Conservation (phyloP, 179 eudicot genomes). For the Carnegiea gigantea region DNA sequence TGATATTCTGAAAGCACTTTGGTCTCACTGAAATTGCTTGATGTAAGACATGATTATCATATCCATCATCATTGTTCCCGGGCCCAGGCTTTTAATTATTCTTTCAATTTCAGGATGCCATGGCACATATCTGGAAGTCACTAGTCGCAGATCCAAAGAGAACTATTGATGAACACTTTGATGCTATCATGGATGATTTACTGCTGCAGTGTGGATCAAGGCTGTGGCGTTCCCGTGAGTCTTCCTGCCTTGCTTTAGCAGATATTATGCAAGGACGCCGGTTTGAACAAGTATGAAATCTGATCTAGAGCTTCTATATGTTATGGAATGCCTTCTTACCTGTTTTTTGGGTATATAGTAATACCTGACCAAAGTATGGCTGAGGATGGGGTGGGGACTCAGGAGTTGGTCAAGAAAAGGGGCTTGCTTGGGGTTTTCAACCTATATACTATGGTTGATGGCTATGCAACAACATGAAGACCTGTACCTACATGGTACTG, state of each 20-base stretch:
- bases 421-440: too few species aligned
- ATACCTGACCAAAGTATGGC: not conserved
- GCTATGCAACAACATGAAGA: too few species aligned
- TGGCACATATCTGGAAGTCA: constrained; percentile 97
- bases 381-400: not conserved
- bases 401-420: not conserved
- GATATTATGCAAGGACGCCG: constrained; percentile 93
- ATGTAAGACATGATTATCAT: constrained; percentile 5
- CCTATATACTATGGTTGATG: too few species aligned
- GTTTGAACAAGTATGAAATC: constrained; percentile 69
- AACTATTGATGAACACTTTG: constrained; percentile 76
- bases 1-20: not conserved
- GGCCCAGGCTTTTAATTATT: not conserved
- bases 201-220: constrained; percentile 84
- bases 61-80: not conserved
- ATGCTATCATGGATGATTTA: constrained; percentile 77
- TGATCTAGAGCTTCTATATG: not conserved
- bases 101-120: constrained; percentile 67
- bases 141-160: constrained; percentile 81
- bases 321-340: not conserved
- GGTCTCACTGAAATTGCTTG: not conserved
- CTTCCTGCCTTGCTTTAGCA: constrained; percentile 95
- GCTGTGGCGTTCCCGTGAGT: constrained; percentile 98
- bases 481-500: too few species aligned
- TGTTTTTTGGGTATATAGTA: not conserved